Base-by-base conservation (phyloP, 2,329 filamentous ascomycete genomes). In the Verticillium tricorpus region DNA sequence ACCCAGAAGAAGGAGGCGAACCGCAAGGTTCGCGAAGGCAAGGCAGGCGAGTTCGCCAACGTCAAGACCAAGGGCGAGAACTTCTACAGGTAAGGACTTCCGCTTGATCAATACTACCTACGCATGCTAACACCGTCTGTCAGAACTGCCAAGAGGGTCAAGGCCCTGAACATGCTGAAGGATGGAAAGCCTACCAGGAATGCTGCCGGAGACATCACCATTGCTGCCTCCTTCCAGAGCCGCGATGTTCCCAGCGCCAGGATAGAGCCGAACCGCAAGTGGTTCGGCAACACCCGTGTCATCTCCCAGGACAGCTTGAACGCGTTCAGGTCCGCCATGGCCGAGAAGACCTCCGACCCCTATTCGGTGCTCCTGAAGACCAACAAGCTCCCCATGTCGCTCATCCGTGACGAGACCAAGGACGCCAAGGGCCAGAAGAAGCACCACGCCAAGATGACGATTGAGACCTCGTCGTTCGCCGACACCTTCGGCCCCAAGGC, bases 51-150 rank as follows among this genome's bases (percentile, higher is more conserved):
- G 86, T 92, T 97, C 86, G 88, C 80, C 71, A 98, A 98, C 80
- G 91, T 98, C 72, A 92, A 89, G 71, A 83, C 88, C 70, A 99
- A 99, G 81, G 95, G 95, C 79, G 94, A 98, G 83, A 98, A 98
- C 82, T 99, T 98, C 81, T 98, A 98, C 82, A 88, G 91, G 84
- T 89, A 80, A 67, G 82, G 12, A 56, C 4, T 2, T 28, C 32
- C 3, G 45, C 60, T 58, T 14, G 8, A n/a, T 11, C 31, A 15
- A 25, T 15, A 15, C 31, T 12, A n/a, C 6, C 7, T 5, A 22
- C 5, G 11, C 17, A 32, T 56, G 67, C 63, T 66, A 17, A 61
- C 34, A 2, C 35, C 22, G 28, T 34, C 7, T 58, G 5, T 52
- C 61, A 82, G 81, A 67, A 76, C 80, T 82, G 92, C 91, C 70